Base-by-base conservation (phyloP, 2,329 filamentous ascomycete species). In the Cordyceps farinosa region DNA sequence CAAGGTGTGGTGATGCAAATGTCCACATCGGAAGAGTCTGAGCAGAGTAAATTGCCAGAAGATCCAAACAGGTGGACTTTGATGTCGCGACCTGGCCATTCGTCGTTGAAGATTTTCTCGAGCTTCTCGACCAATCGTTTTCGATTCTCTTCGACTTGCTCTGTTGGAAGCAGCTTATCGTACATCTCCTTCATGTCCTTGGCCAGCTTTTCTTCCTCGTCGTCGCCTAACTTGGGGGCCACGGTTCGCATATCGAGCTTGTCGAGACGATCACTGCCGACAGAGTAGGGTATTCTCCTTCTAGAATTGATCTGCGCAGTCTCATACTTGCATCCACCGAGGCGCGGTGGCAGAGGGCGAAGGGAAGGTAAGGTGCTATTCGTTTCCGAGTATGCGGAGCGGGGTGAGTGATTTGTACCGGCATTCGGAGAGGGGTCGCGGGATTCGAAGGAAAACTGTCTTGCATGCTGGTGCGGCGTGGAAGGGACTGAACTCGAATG, bases 61-160 rank as follows among this genome's bases (percentile, higher is more conserved):
- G 95, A 98, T n/a, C 95, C 95, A 82, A 99, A 99, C 17, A 98
- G 87, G 74, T 95, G 89, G 42, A 97, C 95, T 68, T 86, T 88
- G 71, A 97, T 97, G 65, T 96, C 85, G 70, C 92, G 89, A 1
- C 90, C 92, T 1, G 95, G 95, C 91, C 94, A 99, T 73, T 96
- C 87, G 8, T 90, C 85, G 71, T 96, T 95, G 73, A 99, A 87
- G 47, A 98, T 86, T 68, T 84, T 88, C 76, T 97, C 90, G 70
- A 99, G 79, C 78, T 98, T 99, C 68, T 83, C 80, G n/a, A 97
- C 87, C 69, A 99, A 85, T 70, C 85, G 87, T 67, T 84, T 81
- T 65, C 94, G 84, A 67, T 91, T 88, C 65, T 85, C 81, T 70
- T 96, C 90, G 64, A 94, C 93, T 67, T 91, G 85, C 0, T 85